Evolutionary conservation across 495 filamentous ascomycete genomes (phyloP).

Genomic region (Podospora pseudocomata): DNA sequence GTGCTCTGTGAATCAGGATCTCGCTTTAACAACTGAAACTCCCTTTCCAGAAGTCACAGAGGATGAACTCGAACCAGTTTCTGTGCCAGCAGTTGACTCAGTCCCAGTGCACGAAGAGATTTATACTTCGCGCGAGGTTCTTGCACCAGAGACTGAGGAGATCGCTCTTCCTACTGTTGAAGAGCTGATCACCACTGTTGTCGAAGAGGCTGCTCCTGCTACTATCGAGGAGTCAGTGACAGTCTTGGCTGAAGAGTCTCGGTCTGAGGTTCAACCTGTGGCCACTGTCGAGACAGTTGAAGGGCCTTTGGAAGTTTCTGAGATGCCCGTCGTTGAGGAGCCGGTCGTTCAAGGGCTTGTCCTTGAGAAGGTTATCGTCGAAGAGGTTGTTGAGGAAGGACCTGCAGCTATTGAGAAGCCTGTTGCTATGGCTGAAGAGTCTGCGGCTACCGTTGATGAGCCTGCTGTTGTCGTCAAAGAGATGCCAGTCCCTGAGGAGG

Average conservation of each 20-base stretch:
- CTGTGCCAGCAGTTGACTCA: too few species aligned
- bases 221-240: background rate
- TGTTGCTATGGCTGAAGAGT: background rate
- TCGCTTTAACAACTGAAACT: too few species aligned
- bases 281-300: background rate
- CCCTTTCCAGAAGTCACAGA: too few species aligned
- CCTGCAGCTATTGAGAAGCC: background rate
- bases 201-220: background rate
- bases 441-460: background rate
- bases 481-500: background rate
- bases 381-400: background rate
- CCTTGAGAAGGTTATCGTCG: background rate
- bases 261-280: background rate
- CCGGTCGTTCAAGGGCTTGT: background rate
- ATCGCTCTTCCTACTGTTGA: background rate
- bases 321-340: background rate
- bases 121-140: background rate
- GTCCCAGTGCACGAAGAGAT: background rate
- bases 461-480: conserved; percentile 6
- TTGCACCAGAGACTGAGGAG: background rate
- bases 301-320: background rate
- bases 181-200: background rate
- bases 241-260: background rate
- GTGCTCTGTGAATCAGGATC: too few species aligned
- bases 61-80: too few species aligned